These are phyloP conservation scores for Mrakia gelida DNA, from an alignment of 768 basidiomycete genomes.

Conservation along the genomic window DNA sequence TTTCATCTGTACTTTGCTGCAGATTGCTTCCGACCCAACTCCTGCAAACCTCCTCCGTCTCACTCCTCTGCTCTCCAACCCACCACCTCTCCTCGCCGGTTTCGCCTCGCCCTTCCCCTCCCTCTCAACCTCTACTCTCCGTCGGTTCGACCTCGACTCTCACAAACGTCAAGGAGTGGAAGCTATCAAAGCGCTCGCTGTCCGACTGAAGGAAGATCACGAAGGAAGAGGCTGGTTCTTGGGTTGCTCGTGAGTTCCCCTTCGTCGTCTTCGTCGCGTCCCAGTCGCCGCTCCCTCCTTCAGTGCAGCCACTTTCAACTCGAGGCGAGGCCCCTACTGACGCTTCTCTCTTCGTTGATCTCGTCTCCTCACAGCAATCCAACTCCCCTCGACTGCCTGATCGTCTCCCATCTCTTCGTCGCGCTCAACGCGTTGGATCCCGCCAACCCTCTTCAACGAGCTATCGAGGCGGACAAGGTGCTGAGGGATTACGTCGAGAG, in stretches of 20 bases:
- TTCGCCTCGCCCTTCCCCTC: slow-evolving; percentile 25
- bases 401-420: slow-evolving; percentile 22
- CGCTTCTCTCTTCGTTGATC: too few relatives aligned
- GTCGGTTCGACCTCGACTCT: slow-evolving; percentile 19
- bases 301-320: too few relatives aligned
- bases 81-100: slow-evolving; percentile 24
- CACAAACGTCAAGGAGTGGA: slow-evolving; percentile 17
- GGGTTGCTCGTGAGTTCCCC: slow-evolving; percentile 23
- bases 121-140: background rate
- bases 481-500: slow-evolving; percentile 16
- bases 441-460: slow-evolving; percentile 21
- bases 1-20: background rate
- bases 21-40: slow-evolving; percentile 22
- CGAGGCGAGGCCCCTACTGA: background rate
- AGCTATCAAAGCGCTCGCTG: slow-evolving; percentile 26
- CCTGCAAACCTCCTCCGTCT: slow-evolving; percentile 15
- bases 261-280: background rate
- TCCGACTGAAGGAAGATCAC: slow-evolving; percentile 12
- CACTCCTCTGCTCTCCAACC: slow-evolving; percentile 14
- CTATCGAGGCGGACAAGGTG: slow-evolving; percentile 16
- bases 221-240: slow-evolving; percentile 23
- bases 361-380: background rate
- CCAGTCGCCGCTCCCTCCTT: too few relatives aligned
- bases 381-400: slow-evolving; percentile 29
- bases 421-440: slow-evolving; percentile 1